phyloP scores from a whole-genome alignment of 768 basidiomycete genomes.

The Phallus indusiatus region DNA sequence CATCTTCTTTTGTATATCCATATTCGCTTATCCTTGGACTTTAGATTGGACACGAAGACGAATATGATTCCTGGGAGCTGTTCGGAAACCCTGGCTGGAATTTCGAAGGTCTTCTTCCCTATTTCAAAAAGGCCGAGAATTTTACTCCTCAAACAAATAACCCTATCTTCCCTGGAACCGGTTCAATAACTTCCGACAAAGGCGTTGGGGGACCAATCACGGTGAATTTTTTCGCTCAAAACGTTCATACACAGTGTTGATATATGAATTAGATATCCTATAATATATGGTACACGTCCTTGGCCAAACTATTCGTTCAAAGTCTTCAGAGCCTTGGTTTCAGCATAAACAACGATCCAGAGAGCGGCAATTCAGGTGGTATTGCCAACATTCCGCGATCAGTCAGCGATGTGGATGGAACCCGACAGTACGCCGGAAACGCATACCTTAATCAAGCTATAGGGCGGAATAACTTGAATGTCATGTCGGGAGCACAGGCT shows the following conservation, averaged over 20 bases:
- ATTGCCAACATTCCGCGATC: conserved; percentile 2
- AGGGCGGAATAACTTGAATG: conserved; percentile 3
- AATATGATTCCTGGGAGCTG: conserved; percentile 27
- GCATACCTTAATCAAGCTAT: not conserved
- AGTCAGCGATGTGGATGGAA: conserved; percentile 6
- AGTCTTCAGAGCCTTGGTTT: conserved; percentile 1
- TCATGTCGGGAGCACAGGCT: conserved; percentile 18
- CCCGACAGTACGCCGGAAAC: not conserved
- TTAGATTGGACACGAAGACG: not conserved
- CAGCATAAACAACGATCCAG: not conserved
- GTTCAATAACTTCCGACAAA: not conserved
- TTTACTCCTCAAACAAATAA: conserved; percentile 21
- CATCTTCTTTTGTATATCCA: not conserved
- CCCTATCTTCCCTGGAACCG: not conserved
- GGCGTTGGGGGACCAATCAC: conserved; percentile 3
- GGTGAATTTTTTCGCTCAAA: not conserved
- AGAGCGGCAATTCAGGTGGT: not conserved
- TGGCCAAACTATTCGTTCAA: conserved; percentile 1
- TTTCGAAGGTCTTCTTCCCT: conserved; percentile 33
- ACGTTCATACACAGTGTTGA: not conserved
- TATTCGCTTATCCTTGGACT: not conserved
- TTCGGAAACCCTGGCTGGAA: conserved; percentile 52
- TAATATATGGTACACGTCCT: conserved; percentile 1
- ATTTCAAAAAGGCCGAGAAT: conserved; percentile 30
- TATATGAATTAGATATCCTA: not conserved